phyloP scores from a whole-genome alignment of 2,329 filamentous ascomycete species.

The Hymenoscyphus fructigenus region DNA sequence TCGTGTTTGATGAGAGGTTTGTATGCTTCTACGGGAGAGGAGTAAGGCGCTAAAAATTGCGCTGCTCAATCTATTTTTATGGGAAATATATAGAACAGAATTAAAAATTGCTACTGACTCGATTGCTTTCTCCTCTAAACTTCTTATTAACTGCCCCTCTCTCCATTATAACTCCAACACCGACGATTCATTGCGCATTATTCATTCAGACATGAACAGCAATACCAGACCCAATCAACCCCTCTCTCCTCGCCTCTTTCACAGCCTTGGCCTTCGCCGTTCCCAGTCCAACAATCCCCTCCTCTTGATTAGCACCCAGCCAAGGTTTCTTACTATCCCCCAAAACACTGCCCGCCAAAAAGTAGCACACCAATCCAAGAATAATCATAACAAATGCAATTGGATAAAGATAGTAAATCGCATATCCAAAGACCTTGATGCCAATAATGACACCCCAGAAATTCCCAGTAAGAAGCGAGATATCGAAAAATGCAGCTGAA shows the following conservation, averaged over 20 bases:
- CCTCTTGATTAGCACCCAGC: slow-evolving; percentile 84
- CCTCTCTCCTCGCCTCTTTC: slow-evolving; percentile 46
- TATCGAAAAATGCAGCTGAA: slow-evolving; percentile 93
- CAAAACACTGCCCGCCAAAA: slow-evolving; percentile 75
- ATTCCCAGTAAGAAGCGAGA: slow-evolving; percentile 87
- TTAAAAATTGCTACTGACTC: too few species aligned
- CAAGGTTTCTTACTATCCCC: slow-evolving; percentile 94
- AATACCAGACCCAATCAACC: slow-evolving; percentile 3
- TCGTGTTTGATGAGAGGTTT: too few species aligned
- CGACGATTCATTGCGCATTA: background rate
- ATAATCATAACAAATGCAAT: slow-evolving; percentile 94
- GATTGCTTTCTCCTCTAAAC: too few species aligned
- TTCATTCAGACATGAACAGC: background rate
- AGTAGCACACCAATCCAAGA: slow-evolving; percentile 81
- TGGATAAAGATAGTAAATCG: slow-evolving; percentile 87
- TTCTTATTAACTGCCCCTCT: too few species aligned
- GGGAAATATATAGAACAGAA: too few species aligned
- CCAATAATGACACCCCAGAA: slow-evolving; percentile 98
- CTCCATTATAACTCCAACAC: too few species aligned
- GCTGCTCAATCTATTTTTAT: too few species aligned
- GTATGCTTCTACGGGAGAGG: too few species aligned
- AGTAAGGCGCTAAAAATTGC: too few species aligned
- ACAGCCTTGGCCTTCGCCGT: slow-evolving; percentile 79
- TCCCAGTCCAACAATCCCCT: slow-evolving; percentile 74
- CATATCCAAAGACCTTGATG: slow-evolving; percentile 76